A percentile compares a stretch with the other conserved stretches of the same genome.
phyloP scores from a whole-genome alignment of 768 basidiomycete species.

The Tylopilus balloui region DNA sequence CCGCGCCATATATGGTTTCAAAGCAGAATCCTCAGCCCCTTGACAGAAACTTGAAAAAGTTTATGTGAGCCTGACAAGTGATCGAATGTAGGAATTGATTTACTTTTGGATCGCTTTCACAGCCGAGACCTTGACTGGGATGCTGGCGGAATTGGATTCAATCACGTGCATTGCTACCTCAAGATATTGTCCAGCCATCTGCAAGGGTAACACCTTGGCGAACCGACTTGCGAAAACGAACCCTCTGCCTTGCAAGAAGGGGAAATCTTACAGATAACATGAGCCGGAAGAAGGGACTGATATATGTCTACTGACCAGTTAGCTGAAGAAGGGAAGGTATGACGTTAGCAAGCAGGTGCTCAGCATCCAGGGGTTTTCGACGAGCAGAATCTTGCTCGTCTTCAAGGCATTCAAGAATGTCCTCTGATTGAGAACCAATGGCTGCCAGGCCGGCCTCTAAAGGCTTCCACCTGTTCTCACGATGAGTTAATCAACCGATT shows the following conservation, averaged over 20 bases:
- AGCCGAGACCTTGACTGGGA: constrained; percentile 93
- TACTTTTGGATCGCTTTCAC: constrained; percentile 93
- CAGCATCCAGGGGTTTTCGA: constrained; percentile 70
- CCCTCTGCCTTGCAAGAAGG: constrained; percentile 91
- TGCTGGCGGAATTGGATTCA: constrained; percentile 60
- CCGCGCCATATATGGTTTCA: constrained; percentile 61
- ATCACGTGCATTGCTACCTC: constrained; percentile 84
- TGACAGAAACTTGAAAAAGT: constrained; percentile 60
- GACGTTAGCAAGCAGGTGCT: constrained; percentile 67
- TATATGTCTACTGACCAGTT: constrained; percentile 47
- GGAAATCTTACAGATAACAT: constrained; percentile 50
- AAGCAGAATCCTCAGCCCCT: constrained; percentile 50
- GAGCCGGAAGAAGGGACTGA: background rate
- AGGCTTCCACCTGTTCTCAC: constrained; percentile 74
- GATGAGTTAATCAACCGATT: constrained; percentile 1
- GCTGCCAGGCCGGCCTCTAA: constrained; percentile 82
- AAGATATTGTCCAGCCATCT: constrained; percentile 80
- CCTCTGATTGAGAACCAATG: constrained; percentile 75
- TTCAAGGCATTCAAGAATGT: constrained; percentile 70
- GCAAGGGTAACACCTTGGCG: constrained; percentile 63
- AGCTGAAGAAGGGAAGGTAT: constrained; percentile 73
- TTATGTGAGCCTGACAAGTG: constrained; percentile 3
- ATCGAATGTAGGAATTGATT: constrained; percentile 20
- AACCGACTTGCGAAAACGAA: constrained; percentile 95
- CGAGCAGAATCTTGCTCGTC: constrained; percentile 66